A percentile compares a stretch with the other conserved stretches of the same genome.
phyloP scores from a whole-genome alignment of 306 rosid genomes.

The Pyrus betulifolia region DNA sequence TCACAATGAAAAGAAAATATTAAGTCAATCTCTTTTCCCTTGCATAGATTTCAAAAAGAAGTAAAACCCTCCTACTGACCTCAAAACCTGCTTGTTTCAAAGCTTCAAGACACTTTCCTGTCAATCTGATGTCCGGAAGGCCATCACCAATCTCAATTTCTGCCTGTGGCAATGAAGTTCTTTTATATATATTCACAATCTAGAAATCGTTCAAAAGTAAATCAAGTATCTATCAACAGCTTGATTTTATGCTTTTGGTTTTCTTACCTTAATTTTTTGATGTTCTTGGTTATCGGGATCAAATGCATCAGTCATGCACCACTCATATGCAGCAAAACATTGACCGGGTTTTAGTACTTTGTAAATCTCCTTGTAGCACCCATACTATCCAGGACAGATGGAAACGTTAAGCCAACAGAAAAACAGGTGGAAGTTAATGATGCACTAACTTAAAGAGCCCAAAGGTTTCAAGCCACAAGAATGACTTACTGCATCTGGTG shows the following conservation, averaged over 20 bases:
- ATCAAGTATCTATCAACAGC: neutral
- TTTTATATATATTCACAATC: neutral
- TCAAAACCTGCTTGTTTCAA: slow-evolving; percentile 91
- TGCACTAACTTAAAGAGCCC: neutral
- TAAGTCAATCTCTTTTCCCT: neutral
- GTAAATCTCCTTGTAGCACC: slow-evolving; percentile 89
- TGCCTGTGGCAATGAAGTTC: slow-evolving; percentile 39
- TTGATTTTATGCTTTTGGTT: neutral
- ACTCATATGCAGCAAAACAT: slow-evolving; percentile 88
- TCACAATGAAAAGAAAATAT: neutral
- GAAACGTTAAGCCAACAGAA: slow-evolving; percentile 13
- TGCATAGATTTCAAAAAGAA: neutral
- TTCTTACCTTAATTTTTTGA: slow-evolving; percentile 70
- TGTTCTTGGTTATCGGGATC: slow-evolving; percentile 72
- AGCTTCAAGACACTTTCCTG: slow-evolving; percentile 80
- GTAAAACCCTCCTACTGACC: slow-evolving; percentile 39
- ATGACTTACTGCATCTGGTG: slow-evolving; percentile 80
- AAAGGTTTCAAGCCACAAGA: neutral
- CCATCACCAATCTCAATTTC: slow-evolving; percentile 96
- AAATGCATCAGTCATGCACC: slow-evolving; percentile 91
- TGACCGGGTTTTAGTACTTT: slow-evolving; percentile 94
- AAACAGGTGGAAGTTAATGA: neutral
- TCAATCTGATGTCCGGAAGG: slow-evolving; percentile 88
- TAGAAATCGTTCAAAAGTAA: neutral
- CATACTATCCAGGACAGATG: slow-evolving; percentile 38